Evolutionary conservation across 2,329 filamentous ascomycete genomes (phyloP), one percentile per base, ranked within the genome.

Genomic region (Sarocladium brachiariae): DNA sequence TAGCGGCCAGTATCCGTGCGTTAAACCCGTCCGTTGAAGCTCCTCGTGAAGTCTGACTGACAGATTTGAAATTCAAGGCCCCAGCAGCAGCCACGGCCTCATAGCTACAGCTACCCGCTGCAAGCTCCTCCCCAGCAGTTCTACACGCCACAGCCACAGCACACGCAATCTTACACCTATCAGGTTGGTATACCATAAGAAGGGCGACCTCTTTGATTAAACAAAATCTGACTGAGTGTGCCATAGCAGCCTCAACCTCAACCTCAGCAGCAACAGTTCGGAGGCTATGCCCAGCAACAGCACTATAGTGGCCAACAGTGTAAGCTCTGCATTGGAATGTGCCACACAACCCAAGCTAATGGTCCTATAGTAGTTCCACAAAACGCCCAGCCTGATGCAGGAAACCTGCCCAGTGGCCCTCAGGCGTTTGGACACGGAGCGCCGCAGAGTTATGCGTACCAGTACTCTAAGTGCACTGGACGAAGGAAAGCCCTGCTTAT

Each of bases 391-490:
- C 39, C 39, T 16, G 39, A n/a, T 5, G 14, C 43, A 47, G 43
- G 43, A 16, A 21, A 25, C n/a, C 33, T 47, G 7, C 85, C 86
- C 16, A 65, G 74, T 52, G 71, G 77, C 50, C 76, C 84, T 55
- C 87, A 91, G 64, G 74, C 78, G 55, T 93, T 93, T 62, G 88
- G 90, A 51, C 76, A 83, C 54, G 90, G 89, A 52, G 90, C 91
- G 13, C 90, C 90, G 16, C 76, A 82, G 55, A 78, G 77, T 59
- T 96, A 96, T 67, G 81, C 76, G 39, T 97, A 91, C 69, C 87
- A 92, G 67, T 96, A 96, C 69, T 96, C 90, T 43, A 86, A 86
- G 57, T 97, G 91, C 66, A 95, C 87, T 4, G 92, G 91, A 41
- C 82, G 84, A 60, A 77, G 91, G 64, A 96, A 96, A 72, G 92